Conservation (phyloP, 192 early-diverging fungal genomes). For the Backusella macrospora region DNA sequence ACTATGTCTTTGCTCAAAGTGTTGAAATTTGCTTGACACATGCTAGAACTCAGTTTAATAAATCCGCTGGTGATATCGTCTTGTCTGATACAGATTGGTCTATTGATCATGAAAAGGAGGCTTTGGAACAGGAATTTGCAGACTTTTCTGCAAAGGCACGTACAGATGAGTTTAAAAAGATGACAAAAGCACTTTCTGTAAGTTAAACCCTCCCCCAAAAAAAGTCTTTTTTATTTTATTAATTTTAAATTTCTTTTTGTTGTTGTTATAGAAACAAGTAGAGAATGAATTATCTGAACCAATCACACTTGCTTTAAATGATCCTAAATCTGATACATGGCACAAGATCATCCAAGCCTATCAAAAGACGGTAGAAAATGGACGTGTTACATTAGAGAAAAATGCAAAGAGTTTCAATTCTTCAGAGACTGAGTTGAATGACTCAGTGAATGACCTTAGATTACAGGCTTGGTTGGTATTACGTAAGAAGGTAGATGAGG, state of each 20-base stretch:
- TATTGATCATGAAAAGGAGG: constrained; percentile 56
- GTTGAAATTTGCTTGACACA: constrained; percentile 50
- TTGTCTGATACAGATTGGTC: constrained; percentile 75
- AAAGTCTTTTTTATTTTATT: neutral
- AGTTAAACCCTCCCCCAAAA: neutral
- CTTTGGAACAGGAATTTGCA: constrained; percentile 65
- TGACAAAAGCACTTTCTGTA: constrained; percentile 58
- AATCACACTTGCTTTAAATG: constrained; percentile 69
- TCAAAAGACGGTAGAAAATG: constrained; percentile 55
- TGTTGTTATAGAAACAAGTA: constrained; percentile 43
- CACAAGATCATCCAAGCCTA: constrained; percentile 62
- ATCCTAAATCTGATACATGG: constrained; percentile 75
- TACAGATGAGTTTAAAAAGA: constrained; percentile 67
- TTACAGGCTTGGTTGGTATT: constrained; percentile 77
- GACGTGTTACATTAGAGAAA: constrained; percentile 53
- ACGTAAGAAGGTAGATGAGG: constrained; percentile 74
- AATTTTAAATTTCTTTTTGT: constrained; percentile 21
- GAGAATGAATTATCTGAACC: constrained; percentile 69
- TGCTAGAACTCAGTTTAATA: constrained; percentile 50
- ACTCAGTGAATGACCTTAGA: constrained; percentile 56
- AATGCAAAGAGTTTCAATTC: constrained; percentile 62
- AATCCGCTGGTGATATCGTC: constrained; percentile 56
- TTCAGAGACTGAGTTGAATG: constrained; percentile 52
- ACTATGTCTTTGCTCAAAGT: constrained; percentile 66
- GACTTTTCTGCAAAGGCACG: constrained; percentile 60